Conservation (phyloP, 192 early-diverging fungal genomes). For the Neocallimastix lanati region DNA sequence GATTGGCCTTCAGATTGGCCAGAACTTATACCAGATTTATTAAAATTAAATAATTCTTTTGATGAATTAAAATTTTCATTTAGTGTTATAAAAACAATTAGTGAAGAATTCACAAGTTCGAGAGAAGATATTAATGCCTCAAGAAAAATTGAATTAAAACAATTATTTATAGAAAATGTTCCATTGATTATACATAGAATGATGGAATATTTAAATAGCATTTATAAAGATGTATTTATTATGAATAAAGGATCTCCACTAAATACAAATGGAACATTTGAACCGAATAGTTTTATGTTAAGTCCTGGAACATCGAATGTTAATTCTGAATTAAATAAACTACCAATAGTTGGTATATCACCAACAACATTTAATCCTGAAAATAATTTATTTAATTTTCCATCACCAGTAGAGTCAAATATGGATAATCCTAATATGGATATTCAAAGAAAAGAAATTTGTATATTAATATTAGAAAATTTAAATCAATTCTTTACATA, state of each 20-base stretch:
- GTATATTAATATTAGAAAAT: background rate
- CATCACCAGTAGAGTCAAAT: background rate
- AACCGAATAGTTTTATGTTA: background rate
- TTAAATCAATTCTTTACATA: background rate
- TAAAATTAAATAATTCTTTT: background rate
- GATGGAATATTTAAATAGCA: background rate
- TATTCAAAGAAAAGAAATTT: background rate
- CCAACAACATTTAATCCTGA: background rate
- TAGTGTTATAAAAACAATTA: background rate
- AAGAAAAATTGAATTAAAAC: background rate
- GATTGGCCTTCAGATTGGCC: background rate
- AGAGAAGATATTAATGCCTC: background rate
- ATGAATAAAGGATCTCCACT: background rate
- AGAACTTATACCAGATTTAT: background rate
- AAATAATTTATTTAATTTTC: background rate
- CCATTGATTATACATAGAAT: background rate
- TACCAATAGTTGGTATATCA: background rate
- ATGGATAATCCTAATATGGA: background rate
- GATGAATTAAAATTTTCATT: background rate
- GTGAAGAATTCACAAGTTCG: background rate
- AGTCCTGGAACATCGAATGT: background rate
- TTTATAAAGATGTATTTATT: background rate
- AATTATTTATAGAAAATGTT: background rate
- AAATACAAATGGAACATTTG: background rate
- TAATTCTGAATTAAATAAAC: background rate